These are phyloP conservation scores for Panicum miliaceum DNA, from an alignment of 176 grass and related monocot genomes.

Conservation along the genomic window DNA sequence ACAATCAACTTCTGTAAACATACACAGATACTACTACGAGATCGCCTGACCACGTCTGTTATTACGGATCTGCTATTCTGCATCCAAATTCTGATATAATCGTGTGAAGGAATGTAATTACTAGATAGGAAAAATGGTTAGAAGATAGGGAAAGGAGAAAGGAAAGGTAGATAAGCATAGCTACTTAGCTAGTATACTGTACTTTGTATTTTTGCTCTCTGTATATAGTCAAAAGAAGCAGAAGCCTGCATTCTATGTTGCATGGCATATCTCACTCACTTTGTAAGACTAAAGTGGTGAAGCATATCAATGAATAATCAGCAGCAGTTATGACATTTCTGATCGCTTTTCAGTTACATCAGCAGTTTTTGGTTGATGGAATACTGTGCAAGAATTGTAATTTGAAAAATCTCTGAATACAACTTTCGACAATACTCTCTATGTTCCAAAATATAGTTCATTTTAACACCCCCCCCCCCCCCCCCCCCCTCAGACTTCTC, in stretches of 20 bases:
- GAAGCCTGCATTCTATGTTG: constrained; percentile 26
- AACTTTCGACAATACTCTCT: not conserved
- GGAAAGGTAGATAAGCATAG: constrained; percentile 32
- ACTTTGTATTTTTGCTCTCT: constrained; percentile 11
- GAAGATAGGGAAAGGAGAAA: not conserved
- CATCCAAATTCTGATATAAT: constrained; percentile 15
- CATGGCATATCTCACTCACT: constrained; percentile 40
- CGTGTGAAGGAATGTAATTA: constrained; percentile 38
- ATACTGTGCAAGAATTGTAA: not conserved
- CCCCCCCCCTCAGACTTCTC: too few relatives aligned
- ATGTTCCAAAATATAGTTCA: too few relatives aligned
- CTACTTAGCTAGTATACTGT: constrained; percentile 6
- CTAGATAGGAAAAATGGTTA: constrained; percentile 18
- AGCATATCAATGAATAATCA: constrained; percentile 25
- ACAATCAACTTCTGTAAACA: constrained; percentile 39
- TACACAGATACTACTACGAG: constrained; percentile 9
- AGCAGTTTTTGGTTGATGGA: not conserved
- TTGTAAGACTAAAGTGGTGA: constrained; percentile 52
- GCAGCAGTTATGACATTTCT: not conserved
- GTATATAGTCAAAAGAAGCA: constrained; percentile 45
- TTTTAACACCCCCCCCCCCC: too few relatives aligned
- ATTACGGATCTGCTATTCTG: constrained; percentile 35
- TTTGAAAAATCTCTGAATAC: not conserved
- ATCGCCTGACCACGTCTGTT: not conserved
- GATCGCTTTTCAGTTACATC: not conserved